Conservation (phyloP, 2,329 filamentous ascomycete genomes). For the Myriosclerotinia scirpicola region DNA sequence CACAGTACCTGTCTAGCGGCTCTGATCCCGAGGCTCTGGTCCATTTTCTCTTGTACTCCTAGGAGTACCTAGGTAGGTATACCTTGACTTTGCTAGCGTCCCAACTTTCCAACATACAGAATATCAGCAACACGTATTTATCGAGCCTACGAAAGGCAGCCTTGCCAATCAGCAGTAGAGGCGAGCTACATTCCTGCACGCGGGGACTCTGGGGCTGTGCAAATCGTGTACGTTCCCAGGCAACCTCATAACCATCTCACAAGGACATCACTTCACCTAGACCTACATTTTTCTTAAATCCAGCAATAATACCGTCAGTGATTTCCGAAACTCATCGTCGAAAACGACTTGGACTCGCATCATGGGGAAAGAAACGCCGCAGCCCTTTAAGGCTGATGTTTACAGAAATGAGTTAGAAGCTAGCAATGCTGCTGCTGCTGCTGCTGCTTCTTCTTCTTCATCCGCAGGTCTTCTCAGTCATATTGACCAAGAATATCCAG, state of each 20-base stretch:
- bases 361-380: constrained; percentile 21
- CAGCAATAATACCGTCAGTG: neutral
- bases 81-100: no score
- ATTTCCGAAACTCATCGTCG: neutral
- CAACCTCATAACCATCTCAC: neutral
- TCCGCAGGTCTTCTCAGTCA: constrained; percentile 30
- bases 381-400: constrained; percentile 12
- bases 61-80: no score
- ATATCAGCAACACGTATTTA: no score
- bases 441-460: constrained; percentile 28
- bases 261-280: neutral
- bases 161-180: no score
- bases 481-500: constrained; percentile 31
- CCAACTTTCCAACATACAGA: no score
- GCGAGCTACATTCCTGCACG: no score
- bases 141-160: no score
- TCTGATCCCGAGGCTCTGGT: no score
- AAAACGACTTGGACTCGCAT: neutral
- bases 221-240: neutral
- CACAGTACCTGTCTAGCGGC: no score
- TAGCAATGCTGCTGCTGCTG: constrained; percentile 18
- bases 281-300: neutral
- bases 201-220: neutral
- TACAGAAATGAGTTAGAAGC: neutral
- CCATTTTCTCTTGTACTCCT: no score